Evolutionary conservation across 164 flowering plant species (phyloP).

Genomic region (Macadamia integrifolia): DNA sequence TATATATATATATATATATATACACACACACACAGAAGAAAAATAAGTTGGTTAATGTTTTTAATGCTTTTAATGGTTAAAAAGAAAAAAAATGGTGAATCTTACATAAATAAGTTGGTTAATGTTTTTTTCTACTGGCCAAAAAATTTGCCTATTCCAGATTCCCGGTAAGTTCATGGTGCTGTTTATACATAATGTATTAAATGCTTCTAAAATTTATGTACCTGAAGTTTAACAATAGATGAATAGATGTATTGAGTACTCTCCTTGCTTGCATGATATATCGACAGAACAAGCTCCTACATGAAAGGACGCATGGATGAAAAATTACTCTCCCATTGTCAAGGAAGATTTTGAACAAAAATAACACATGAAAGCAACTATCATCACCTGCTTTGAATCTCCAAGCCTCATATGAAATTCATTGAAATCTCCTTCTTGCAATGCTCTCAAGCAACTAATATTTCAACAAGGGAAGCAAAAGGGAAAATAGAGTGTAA

Average conservation of each 20-base stretch:
- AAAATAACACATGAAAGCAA: not conserved
- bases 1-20: too few species aligned
- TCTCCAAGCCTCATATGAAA: conserved; percentile 47
- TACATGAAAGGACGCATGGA: conserved; percentile 15
- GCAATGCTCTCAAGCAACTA: conserved; percentile 84
- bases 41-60: too few species aligned
- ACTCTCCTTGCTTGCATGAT: conserved; percentile 85
- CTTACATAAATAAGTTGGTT: too few species aligned
- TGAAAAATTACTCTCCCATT: not conserved
- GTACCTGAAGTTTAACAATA: conserved; percentile 87
- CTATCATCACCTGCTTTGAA: conserved; percentile 68
- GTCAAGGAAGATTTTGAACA: not conserved
- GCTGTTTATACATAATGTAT: not conserved
- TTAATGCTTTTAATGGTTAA: too few species aligned
- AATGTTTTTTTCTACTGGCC: not conserved
- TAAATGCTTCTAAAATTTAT: conserved; percentile 2
- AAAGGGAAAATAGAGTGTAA: not conserved
- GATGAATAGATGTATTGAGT: conserved; percentile 75
- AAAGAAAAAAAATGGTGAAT: too few species aligned
- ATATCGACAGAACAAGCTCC: conserved; percentile 74
- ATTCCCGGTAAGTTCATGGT: not conserved
- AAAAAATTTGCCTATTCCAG: not conserved
- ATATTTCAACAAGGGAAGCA: conserved; percentile 10
- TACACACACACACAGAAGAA: too few species aligned
- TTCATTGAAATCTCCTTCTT: conserved; percentile 68